phyloP scores from a whole-genome alignment of 2,329 filamentous ascomycete species.

The Paecilomyces fulvus region DNA sequence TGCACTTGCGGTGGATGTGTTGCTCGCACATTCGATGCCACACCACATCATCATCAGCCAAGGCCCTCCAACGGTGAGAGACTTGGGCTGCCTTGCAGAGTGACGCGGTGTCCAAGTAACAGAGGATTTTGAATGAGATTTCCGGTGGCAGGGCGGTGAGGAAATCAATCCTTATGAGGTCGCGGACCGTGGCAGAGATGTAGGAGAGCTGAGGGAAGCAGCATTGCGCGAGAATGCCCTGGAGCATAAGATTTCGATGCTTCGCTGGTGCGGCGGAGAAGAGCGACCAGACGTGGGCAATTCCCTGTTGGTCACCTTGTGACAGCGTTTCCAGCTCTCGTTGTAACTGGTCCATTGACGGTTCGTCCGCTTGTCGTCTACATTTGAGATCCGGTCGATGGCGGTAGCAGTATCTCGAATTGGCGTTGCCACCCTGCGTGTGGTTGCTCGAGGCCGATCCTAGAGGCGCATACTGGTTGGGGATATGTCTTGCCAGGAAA shows the following conservation, averaged over 20 bases:
- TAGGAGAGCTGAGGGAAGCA: constrained; percentile 96
- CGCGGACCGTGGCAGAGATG: constrained; percentile 80
- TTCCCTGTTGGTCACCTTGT: constrained; percentile 82
- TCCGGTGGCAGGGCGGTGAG: constrained; percentile 80
- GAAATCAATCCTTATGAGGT: constrained; percentile 97
- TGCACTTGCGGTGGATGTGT: constrained; percentile 88
- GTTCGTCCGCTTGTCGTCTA: constrained; percentile 83
- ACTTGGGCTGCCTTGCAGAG: constrained; percentile 95
- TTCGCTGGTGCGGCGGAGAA: constrained; percentile 93
- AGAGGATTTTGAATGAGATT: constrained; percentile 86
- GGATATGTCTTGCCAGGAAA: constrained; percentile 86
- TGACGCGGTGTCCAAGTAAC: constrained; percentile 85
- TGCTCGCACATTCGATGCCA: constrained; percentile 99
- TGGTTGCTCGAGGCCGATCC: constrained; percentile 33
- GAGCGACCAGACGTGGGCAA: constrained; percentile 94
- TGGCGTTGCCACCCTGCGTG: constrained; percentile 43
- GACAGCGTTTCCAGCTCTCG: constrained; percentile 75
- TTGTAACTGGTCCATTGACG: constrained; percentile 92
- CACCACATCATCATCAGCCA: constrained; percentile 95
- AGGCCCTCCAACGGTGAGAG: constrained; percentile 72
- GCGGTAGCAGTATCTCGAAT: constrained; percentile 91
- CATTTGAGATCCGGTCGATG: constrained; percentile 93
- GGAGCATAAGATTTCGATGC: constrained; percentile 91
- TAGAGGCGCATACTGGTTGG: constrained; percentile 74
- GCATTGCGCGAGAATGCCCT: constrained; percentile 91